A percentile compares a stretch with the other conserved stretches of the same genome.
phyloP scores from a whole-genome alignment of 164 flowering plant genomes.

The Brasenia schreberi region DNA sequence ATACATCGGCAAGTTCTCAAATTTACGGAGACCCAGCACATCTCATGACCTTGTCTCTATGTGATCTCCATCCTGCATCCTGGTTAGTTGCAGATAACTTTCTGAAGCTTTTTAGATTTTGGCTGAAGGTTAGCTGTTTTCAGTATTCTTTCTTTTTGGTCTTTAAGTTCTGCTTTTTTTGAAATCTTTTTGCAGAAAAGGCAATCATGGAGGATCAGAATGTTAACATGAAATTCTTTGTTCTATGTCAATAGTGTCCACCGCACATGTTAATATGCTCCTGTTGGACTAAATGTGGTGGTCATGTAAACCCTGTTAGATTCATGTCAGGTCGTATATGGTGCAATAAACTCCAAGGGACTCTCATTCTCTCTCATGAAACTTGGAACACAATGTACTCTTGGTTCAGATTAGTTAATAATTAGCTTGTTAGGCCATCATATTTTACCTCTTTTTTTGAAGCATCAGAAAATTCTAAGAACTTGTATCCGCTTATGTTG shows the following conservation, averaged over 20 bases:
- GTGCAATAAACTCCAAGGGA: no score
- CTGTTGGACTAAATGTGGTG: background rate
- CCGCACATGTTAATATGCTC: background rate
- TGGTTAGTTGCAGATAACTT: constrained; percentile 33
- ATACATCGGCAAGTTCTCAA: constrained; percentile 13
- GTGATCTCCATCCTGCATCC: constrained; percentile 56
- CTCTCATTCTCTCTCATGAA: background rate
- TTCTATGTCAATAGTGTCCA: background rate
- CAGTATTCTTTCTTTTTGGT: no score
- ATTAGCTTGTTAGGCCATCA: background rate
- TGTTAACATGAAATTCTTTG: background rate
- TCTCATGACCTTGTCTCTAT: constrained; percentile 26
- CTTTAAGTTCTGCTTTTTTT: no score
- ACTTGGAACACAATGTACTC: background rate
- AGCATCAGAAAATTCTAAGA: background rate
- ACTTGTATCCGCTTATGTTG: no score
- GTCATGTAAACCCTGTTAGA: background rate
- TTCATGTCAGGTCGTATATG: no score
- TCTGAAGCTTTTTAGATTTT: background rate
- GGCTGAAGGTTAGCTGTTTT: no score
- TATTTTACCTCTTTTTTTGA: background rate
- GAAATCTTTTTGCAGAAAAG: no score
- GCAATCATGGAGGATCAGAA: background rate
- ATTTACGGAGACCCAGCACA: constrained; percentile 45
- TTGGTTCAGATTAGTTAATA: background rate